phyloP scores from a whole-genome alignment of 2,329 filamentous ascomycete genomes.

The Fusarium sp. region DNA sequence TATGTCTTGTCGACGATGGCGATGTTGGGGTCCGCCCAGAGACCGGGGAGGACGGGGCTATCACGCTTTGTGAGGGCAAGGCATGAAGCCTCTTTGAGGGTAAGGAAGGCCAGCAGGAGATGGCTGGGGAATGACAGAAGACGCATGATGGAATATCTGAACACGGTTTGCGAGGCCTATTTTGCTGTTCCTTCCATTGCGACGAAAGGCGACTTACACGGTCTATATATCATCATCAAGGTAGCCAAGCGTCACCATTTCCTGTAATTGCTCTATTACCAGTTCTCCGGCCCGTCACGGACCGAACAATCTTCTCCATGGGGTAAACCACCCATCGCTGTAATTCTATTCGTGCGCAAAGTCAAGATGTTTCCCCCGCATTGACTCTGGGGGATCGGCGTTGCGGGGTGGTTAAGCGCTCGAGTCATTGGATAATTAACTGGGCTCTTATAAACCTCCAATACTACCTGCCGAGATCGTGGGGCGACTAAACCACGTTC shows the following conservation, averaged over 20 bases:
- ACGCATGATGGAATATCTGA: not conserved
- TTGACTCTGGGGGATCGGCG: conserved; percentile 14
- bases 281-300: conserved; percentile 2
- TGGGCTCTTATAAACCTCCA: not conserved
- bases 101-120: not conserved
- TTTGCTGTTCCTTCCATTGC: accelerated
- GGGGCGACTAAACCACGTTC: not conserved
- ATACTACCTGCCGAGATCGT: not conserved
- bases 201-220: not conserved
- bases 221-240: not conserved
- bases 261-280: not conserved
- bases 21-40: conserved; percentile 59
- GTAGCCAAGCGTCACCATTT: not conserved
- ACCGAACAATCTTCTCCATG: not conserved
- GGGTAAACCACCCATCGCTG: not conserved
- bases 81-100: not conserved
- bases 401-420: conserved; percentile 25
- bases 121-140: not conserved
- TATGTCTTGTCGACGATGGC: conserved; percentile 54
- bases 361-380: not conserved
- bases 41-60: conserved; percentile 51
- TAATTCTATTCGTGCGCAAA: conserved; percentile 23
- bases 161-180: not conserved
- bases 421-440: not conserved
- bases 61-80: conserved; percentile 20